Conservation (phyloP, 2,329 filamentous ascomycete genomes). For the Fusarium torulosum region DNA sequence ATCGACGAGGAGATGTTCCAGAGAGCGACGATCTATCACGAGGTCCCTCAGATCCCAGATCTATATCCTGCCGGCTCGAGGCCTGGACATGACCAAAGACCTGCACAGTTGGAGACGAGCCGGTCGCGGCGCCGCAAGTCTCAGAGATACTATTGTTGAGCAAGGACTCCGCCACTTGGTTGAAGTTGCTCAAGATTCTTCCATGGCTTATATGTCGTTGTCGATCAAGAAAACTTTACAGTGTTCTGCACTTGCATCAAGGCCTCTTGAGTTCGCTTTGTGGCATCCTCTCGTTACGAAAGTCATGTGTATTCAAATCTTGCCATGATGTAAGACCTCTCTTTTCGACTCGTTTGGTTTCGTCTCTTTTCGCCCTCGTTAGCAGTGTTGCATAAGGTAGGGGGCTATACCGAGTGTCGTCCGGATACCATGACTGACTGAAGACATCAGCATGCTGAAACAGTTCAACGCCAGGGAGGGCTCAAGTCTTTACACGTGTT, state of each 20-base stretch:
- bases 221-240: background rate
- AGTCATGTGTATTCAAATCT: no score
- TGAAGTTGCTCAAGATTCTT: background rate
- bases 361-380: no score
- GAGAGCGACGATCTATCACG: conserved; percentile 34
- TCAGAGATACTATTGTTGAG: conserved; percentile 19
- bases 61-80: conserved; percentile 37
- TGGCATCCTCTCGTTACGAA: background rate
- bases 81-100: background rate
- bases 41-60: conserved; percentile 34
- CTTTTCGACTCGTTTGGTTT: no score
- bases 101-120: conserved; percentile 17
- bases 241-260: background rate
- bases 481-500: background rate
- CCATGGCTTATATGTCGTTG: background rate
- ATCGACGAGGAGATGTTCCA: conserved; percentile 48
- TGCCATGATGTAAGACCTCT: no score
- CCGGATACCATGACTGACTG: background rate
- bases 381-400: no score
- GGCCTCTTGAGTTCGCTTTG: background rate
- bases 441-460: background rate
- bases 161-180: background rate
- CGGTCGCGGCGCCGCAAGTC: conserved; percentile 4
- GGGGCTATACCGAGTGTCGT: no score
- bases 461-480: no score